Base-by-base conservation (phyloP, 78 protist genomes). In the Chrysochromulina parva region DNA sequence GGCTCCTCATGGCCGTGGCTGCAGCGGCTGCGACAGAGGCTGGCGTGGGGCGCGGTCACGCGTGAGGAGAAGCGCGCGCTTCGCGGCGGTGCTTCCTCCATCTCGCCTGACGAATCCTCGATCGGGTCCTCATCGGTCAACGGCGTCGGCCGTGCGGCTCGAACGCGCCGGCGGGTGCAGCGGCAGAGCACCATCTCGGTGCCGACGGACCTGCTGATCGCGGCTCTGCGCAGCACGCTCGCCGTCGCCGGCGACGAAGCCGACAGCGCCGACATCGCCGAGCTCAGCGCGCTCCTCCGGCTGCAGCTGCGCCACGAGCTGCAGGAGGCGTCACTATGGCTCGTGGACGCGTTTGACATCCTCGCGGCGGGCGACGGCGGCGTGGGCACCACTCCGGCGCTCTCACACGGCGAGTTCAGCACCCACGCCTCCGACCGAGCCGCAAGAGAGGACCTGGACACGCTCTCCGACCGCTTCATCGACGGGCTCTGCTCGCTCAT, bases 401-500 rank as follows among this genome's bases (percentile, higher is more conserved):
- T 11, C 48, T 11, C 16, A 9, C 20, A 19, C 38, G n/a, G 50
- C 13, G 5, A 16, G 78, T 38, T 38, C 38, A 38, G 38, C 38
- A 38, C 38, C 38, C 38, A 38, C 38, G 38, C 38, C 38, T 38
- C 38, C 38, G 38, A 38, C 38, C 0, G 38, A 38, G 38, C 38
- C 38, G 38, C 38, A 38, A 38, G 38, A 38, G 78, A 69, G 48
- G 38, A 69, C n/a, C 2, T 3, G 52, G 78, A 69, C 16, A 50
- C 38, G 78, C 38, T 69, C n/a, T 11, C 78, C 14, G 78, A 69
- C 78, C 78, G 78, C n/a, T 69, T 69, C 78, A 69, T 69, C 38
- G 78, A 69, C 78, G 53, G 50, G 78, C 78, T 69, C 52, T 69
- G 78, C 50, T 28, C 78, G 50, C 78, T 69, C 50, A 69, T 69